These are phyloP conservation scores for Paraconiothyrium sp. DNA, from an alignment of 2,329 filamentous ascomycete species.

Conservation along the genomic window DNA sequence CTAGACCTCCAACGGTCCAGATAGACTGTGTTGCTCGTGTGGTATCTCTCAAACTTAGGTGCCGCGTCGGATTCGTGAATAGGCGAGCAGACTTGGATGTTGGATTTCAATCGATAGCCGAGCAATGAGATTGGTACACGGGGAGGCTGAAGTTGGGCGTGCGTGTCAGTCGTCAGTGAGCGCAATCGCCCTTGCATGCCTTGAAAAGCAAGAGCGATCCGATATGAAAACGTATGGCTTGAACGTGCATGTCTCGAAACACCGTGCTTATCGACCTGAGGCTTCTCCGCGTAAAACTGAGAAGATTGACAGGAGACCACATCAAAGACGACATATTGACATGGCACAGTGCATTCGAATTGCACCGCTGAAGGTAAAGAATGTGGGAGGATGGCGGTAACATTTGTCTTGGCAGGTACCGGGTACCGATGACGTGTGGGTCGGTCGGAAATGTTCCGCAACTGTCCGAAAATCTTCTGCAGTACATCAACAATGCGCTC, in stretches of 20 bases:
- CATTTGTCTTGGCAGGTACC: slow-evolving; percentile 13
- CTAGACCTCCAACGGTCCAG: not conserved
- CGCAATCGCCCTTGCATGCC: not conserved
- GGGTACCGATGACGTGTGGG: slow-evolving; percentile 10
- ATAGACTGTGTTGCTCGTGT: not conserved
- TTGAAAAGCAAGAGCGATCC: not conserved
- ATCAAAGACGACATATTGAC: not conserved
- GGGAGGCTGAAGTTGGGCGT: too few species aligned
- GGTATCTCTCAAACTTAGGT: too few species aligned
- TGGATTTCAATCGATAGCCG: too few species aligned
- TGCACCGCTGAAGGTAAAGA: not conserved
- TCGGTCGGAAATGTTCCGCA: slow-evolving; percentile 25
- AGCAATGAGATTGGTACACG: too few species aligned
- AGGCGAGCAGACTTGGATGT: too few species aligned
- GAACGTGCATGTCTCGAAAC: not conserved
- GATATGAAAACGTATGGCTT: not conserved
- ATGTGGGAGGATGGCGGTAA: not conserved
- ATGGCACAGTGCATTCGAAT: not conserved
- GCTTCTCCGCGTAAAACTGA: not conserved
- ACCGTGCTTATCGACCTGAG: not conserved
- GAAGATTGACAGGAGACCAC: not conserved
- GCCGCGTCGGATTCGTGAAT: too few species aligned
- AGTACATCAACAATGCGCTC: slow-evolving; percentile 28
- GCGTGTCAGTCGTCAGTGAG: too few species aligned
- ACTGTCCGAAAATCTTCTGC: slow-evolving; percentile 20